phyloP scores from a whole-genome alignment of 2,329 filamentous ascomycete species.

The Aspergillus floridensis region DNA sequence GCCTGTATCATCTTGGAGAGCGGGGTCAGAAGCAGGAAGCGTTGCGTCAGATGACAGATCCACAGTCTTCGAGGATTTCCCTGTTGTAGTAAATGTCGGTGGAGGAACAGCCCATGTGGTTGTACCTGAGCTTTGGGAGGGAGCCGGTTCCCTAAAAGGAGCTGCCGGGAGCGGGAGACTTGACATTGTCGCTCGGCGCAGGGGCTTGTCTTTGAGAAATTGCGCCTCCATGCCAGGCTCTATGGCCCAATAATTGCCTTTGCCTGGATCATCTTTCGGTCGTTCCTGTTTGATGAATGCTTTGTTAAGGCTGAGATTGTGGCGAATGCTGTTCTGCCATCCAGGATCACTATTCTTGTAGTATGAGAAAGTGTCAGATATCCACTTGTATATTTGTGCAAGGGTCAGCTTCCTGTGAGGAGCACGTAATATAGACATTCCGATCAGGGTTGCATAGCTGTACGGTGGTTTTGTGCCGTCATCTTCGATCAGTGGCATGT shows the following conservation, averaged over 20 bases:
- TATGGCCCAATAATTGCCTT: constrained; percentile 97
- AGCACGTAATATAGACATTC: constrained; percentile 91
- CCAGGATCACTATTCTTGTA: constrained; percentile 82
- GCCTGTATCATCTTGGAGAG: constrained; percentile 53
- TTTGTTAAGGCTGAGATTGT: constrained; percentile 96
- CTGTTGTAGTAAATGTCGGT: constrained; percentile 19
- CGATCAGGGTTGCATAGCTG: constrained; percentile 93
- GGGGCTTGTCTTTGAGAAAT: constrained; percentile 83
- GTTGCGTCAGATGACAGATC: constrained; percentile 77
- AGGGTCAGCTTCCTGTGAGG: constrained; percentile 80
- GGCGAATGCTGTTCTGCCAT: constrained; percentile 98
- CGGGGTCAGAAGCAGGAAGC: constrained; percentile 67
- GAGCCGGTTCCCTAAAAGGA: constrained; percentile 30
- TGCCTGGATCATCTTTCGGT: constrained; percentile 94
- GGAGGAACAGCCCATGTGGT: constrained; percentile 37
- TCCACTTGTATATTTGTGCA: constrained; percentile 98
- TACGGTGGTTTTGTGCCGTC: constrained; percentile 85
- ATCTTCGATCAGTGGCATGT: constrained; percentile 79
- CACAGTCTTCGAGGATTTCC: constrained; percentile 29
- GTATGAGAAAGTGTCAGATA: constrained; percentile 89
- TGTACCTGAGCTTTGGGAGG: constrained; percentile 32
- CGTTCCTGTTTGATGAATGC: constrained; percentile 93
- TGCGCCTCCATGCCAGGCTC: constrained; percentile 83
- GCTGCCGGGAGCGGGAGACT: constrained; percentile 40
- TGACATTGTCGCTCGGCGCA: constrained; percentile 47